Evolutionary conservation across 768 basidiomycete species (phyloP), one percentile per base, ranked within the genome.

Genomic region (Hypholoma sublateritium): DNA sequence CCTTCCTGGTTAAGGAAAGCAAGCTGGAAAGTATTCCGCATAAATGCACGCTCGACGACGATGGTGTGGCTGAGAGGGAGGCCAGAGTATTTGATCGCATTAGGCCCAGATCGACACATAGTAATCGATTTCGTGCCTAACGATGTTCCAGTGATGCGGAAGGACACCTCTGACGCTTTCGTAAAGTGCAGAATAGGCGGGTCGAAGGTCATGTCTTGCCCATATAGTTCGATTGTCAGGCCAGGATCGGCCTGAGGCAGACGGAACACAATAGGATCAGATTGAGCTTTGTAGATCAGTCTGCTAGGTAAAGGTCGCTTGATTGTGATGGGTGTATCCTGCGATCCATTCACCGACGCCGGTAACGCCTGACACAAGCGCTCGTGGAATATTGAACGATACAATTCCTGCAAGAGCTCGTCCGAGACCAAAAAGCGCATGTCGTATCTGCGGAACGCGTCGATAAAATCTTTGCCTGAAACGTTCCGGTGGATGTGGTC

Each of bases 11-110:
- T 86, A 37, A 78, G 60, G 74, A 98, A 98, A 2, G 93, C 87
- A 34, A 98, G 73, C 69, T 97, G 93, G 80, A 98, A 95, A 0
- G 95, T 97, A 68, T 98, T 91, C 57, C 88, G 85, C 96, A 98
- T 98, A 75, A 98, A 98, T 0, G 93, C 87, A 17, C 94, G 88
- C 67, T 96, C 94, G 58, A 96, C 86, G 19, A 82, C 78, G 64
- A 98, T 77, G 5, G 86, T 78, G 62, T 83, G 87, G 68, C 88
- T 93, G 53, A 89, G 76, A 14, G 94, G 90, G 32, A 98, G 76
- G 25, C 91, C 89, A 1, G 86, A 75, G 69, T 98, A 98, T 54
- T 84, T 78, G 44, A 88, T 79, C 2, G 95, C 93, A 70, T 93
- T 93, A 19, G 84, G 78, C 1, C 97, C 95, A 44, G 87, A 82